These are phyloP conservation scores for Canavalia gladiata DNA, from an alignment of 306 rosid genomes.

Conservation along the genomic window DNA sequence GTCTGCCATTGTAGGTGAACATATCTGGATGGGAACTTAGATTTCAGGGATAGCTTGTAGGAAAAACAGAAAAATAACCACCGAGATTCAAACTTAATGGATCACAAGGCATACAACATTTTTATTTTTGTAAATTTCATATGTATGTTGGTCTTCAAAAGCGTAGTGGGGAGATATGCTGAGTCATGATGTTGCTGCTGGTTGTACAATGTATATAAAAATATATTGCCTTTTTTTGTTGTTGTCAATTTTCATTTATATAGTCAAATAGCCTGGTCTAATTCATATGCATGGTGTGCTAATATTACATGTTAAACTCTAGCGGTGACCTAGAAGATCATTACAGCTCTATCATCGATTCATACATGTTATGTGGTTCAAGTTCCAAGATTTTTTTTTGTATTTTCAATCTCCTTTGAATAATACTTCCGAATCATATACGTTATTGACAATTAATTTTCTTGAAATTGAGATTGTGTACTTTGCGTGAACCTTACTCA, in stretches of 20 bases:
- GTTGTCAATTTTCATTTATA: neutral
- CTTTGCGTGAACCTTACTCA: conserved; percentile 36
- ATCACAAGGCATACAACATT: conserved; percentile 25
- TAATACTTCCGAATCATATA: neutral
- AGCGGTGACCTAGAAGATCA: neutral
- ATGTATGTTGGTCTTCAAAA: conserved; percentile 42
- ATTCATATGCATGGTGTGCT: neutral
- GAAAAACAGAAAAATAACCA: neutral
- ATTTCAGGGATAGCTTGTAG: conserved; percentile 43
- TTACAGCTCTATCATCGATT: neutral
- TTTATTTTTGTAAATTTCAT: conserved; percentile 32
- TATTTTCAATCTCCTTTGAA: conserved; percentile 3
- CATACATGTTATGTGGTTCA: conserved; percentile 32
- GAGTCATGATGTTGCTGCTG: conserved; percentile 22
- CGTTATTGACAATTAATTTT: neutral
- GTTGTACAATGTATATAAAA: conserved; percentile 30
- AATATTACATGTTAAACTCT: neutral
- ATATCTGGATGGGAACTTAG: conserved; percentile 29
- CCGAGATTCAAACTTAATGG: conserved; percentile 38
- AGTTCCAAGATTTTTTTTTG: conserved; percentile 36
- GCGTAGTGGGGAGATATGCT: conserved; percentile 27
- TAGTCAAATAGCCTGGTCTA: neutral
- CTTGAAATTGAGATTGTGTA: conserved; percentile 42
- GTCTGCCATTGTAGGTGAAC: conserved; percentile 38
- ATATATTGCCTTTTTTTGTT: neutral